Percentiles rank a stretch among this genome's conserved stretches.
Conservation (phyloP, 129 eudicot species). For the Centella asiatica region DNA sequence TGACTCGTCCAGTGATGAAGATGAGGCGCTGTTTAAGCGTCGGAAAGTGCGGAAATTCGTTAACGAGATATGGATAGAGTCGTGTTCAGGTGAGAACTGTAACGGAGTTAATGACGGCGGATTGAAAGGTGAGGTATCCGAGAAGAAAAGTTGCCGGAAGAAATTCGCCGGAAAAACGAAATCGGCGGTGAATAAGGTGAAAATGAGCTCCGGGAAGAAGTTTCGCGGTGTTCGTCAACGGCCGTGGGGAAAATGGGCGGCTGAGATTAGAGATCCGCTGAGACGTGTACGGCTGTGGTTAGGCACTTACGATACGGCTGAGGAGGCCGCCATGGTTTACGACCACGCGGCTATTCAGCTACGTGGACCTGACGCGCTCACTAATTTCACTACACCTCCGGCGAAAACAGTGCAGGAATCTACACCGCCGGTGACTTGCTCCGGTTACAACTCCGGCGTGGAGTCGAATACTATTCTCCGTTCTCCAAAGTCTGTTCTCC, state of each 20-base stretch:
- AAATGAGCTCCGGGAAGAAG: constrained; percentile 43
- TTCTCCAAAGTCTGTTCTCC: constrained; percentile 68
- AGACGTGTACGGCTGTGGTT: constrained; percentile 82
- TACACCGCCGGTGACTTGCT: constrained; percentile 21
- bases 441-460: constrained; percentile 52
- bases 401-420: constrained; percentile 7
- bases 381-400: constrained; percentile 59
- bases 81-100: constrained; percentile 6
- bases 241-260: constrained; percentile 99
- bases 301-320: constrained; percentile 97
- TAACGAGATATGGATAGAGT: constrained; percentile 51
- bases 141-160: constrained; percentile 21
- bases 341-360: constrained; percentile 95
- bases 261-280: constrained; percentile 87
- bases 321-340: constrained; percentile 97
- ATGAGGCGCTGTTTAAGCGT: constrained; percentile 7
- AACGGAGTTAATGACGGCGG: constrained; percentile 2
- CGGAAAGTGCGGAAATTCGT: constrained; percentile 53
- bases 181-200: constrained; percentile 18
- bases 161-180: constrained; percentile 9
- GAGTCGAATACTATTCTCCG: constrained; percentile 28
- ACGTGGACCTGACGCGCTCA: constrained; percentile 94
- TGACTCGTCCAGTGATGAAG: constrained; percentile 86
- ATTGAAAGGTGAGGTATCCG: background rate
- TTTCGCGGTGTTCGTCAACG: constrained; percentile 91